Evolutionary conservation across 257 asterid species (phyloP).

Genomic region (Cynanchum wilfordii): DNA sequence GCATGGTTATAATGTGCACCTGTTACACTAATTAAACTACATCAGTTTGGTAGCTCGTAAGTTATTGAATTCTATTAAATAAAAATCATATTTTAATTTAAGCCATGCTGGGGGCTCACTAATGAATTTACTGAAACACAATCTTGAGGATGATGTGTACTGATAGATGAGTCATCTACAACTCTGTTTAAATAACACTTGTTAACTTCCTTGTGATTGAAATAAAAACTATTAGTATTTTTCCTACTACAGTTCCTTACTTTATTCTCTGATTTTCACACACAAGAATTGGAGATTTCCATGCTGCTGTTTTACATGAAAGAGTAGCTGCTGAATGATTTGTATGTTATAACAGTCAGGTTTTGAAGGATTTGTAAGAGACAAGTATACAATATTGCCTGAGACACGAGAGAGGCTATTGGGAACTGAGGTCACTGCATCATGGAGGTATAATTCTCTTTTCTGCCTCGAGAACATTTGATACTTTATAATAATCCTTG

Average conservation of each 20-base stretch:
- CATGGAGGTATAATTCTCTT: slow-evolving; percentile 58
- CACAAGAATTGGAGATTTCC: neutral
- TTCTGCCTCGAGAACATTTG: slow-evolving; percentile 4
- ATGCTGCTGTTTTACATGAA: neutral
- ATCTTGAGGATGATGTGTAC: neutral
- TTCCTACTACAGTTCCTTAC: neutral
- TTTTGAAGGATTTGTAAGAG: slow-evolving; percentile 89
- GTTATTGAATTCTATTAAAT: neutral
- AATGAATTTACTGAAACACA: neutral
- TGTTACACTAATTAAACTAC: neutral
- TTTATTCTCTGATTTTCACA: neutral
- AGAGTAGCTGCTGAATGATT: neutral
- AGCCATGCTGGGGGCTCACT: neutral
- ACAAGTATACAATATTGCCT: slow-evolving; percentile 79
- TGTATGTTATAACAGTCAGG: slow-evolving; percentile 61
- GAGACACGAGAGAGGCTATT: slow-evolving; percentile 89
- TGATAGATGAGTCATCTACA: neutral
- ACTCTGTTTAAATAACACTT: neutral
- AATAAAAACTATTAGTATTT: neutral
- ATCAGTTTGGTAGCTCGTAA: neutral
- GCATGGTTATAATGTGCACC: neutral
- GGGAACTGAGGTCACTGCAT: slow-evolving; percentile 90
- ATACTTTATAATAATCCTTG: neutral
- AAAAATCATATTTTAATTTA: neutral
- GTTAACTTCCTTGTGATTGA: neutral